Conservation (phyloP, 2,329 filamentous ascomycete genomes). For the Neofusicoccum parvum region DNA sequence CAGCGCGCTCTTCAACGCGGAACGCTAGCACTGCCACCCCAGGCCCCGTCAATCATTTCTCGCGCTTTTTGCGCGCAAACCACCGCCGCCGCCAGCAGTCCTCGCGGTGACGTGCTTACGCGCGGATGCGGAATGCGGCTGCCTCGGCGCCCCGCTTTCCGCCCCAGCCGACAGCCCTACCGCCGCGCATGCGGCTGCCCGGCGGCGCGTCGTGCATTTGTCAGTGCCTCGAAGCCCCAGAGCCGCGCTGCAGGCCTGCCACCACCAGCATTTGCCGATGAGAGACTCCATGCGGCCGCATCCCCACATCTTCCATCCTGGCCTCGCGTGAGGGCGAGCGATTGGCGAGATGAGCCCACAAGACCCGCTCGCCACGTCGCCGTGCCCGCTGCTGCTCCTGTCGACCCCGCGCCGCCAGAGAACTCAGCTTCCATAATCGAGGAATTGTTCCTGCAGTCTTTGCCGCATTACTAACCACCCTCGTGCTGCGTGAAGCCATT, state of each 20-base stretch:
- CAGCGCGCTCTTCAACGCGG: not conserved
- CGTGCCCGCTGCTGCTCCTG: not conserved
- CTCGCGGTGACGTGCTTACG: no score
- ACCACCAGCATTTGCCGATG: not conserved
- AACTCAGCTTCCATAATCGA: not conserved
- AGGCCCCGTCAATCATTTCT: not conserved
- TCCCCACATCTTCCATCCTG: not conserved
- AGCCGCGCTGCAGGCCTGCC: not conserved
- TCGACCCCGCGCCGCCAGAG: not conserved
- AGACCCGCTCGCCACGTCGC: not conserved
- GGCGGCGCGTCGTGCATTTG: not conserved
- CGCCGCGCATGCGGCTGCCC: not conserved
- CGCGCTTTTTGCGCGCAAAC: no score
- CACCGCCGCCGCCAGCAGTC: no score
- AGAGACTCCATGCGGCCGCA: not conserved
- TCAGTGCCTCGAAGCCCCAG: not conserved
- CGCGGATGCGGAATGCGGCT: not conserved
- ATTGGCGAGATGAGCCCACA: no score
- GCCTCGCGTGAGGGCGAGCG: no score
- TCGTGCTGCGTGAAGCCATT: not conserved
- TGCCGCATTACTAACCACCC: not conserved
- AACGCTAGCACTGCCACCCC: conserved; percentile 10
- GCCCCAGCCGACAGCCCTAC: no score
- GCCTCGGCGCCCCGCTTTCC: no score
- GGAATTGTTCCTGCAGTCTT: not conserved